These are phyloP conservation scores for Fraxinus baroniana DNA, from an alignment of 305 asterid genomes.

Conservation along the genomic window DNA sequence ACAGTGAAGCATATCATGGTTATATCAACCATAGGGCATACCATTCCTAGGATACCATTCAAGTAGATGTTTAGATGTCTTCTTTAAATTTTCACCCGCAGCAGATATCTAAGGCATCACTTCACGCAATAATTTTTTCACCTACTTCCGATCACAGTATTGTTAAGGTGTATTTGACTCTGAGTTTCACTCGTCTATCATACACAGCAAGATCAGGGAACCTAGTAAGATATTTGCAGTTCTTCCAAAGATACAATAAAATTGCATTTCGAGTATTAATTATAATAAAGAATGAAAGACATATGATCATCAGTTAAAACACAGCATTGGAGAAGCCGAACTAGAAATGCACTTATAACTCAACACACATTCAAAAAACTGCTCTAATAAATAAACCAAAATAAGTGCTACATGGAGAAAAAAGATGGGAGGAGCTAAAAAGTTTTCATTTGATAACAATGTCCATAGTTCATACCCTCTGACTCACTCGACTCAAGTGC, in stretches of 20 bases:
- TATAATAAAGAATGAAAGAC: not conserved
- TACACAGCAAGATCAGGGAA: not conserved
- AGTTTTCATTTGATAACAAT: not conserved
- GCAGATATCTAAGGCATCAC: not conserved
- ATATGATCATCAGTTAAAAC: not conserved
- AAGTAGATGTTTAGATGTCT: not conserved
- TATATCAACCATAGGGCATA: not conserved
- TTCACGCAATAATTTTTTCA: not conserved
- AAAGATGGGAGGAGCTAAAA: not conserved
- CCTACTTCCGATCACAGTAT: not conserved
- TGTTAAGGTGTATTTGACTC: not conserved
- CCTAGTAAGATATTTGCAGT: not conserved
- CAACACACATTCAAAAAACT: constrained; percentile 17
- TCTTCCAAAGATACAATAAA: not conserved
- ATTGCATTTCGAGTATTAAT: constrained; percentile 10
- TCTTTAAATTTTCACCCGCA: not conserved
- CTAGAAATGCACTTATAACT: constrained; percentile 23
- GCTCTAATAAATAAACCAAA: not conserved
- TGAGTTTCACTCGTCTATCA: not conserved
- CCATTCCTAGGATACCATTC: not conserved
- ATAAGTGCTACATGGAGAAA: constrained; percentile 21
- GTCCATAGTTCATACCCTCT: constrained; percentile 45
- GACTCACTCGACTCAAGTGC: constrained; percentile 64
- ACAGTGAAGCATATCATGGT: not conserved
- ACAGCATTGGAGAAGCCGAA: constrained; percentile 18